These are phyloP conservation scores for Geotrichum klebahnii DNA, from an alignment of 1,139 yeast species.

Conservation along the genomic window DNA sequence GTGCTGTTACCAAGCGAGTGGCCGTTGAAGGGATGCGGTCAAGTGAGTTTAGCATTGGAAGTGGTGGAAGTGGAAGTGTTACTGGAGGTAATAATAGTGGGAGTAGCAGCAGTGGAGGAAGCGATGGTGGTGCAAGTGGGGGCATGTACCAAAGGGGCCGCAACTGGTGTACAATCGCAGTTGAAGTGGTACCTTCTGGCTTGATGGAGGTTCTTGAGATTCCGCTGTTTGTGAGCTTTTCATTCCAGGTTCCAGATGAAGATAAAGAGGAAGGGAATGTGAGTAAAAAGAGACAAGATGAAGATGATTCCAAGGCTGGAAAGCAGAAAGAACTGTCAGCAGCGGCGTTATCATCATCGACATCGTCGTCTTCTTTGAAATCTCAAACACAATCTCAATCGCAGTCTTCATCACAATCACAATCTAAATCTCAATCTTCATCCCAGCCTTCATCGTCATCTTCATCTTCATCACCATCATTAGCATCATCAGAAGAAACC, in stretches of 20 bases:
- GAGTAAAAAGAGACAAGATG: slow-evolving; percentile 11
- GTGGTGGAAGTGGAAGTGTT: slow-evolving; percentile 22
- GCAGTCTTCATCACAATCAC: too few species aligned
- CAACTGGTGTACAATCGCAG: slow-evolving; percentile 56
- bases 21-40: slow-evolving; percentile 32
- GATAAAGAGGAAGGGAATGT: slow-evolving; percentile 14
- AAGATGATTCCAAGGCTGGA: slow-evolving; percentile 5
- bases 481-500: slow-evolving; percentile 5
- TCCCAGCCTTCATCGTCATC: too few species aligned
- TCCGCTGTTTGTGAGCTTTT: slow-evolving; percentile 30
- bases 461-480: too few species aligned
- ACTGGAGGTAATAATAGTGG: neutral
- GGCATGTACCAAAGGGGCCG: slow-evolving; percentile 46
- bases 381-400: too few species aligned
- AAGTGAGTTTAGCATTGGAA: slow-evolving; percentile 7
- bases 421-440: too few species aligned
- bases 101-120: too few species aligned
- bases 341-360: neutral
- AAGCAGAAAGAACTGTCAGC: neutral
- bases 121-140: too few species aligned
- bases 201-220: slow-evolving; percentile 20
- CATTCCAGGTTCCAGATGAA: slow-evolving; percentile 21
- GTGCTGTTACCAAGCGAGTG: slow-evolving; percentile 32
- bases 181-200: slow-evolving; percentile 39
- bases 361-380: neutral